Evolutionary conservation across 805 yeast genomes (phyloP).

Genomic region (Candida anglica): DNA sequence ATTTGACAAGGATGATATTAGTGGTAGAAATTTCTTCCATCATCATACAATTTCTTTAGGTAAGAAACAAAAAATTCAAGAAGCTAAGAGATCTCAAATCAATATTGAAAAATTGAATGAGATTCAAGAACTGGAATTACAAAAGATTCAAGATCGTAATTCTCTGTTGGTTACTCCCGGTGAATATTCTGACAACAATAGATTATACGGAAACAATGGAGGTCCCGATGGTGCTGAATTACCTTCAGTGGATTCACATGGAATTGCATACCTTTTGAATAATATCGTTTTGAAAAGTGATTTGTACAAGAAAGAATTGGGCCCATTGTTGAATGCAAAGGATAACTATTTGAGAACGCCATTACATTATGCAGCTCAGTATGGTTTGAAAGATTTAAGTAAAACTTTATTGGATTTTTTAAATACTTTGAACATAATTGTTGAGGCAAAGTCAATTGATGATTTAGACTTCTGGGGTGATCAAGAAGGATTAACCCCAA

Average conservation of each 20-base stretch:
- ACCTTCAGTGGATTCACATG: constrained; percentile 45
- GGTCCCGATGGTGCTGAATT: constrained; percentile 56
- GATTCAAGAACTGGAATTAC: constrained; percentile 3
- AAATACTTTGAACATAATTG: constrained; percentile 57
- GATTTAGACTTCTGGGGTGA: constrained; percentile 63
- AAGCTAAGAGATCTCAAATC: constrained; percentile 12
- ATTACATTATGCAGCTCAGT: constrained; percentile 84
- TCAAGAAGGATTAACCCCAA: constrained; percentile 73
- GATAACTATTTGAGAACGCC: constrained; percentile 84
- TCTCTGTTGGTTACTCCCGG: constrained; percentile 26
- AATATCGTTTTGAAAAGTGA: constrained; percentile 28
- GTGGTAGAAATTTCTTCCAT: constrained; percentile 82
- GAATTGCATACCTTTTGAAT: constrained; percentile 56
- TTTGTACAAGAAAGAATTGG: constrained; percentile 8
- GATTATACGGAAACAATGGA: constrained; percentile 21
- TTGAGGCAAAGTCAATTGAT: constrained; percentile 48
- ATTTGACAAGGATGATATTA: constrained; percentile 64
- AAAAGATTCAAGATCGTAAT: constrained; percentile 7
- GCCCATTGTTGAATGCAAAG: constrained; percentile 46
- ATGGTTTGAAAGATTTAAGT: constrained; percentile 68
- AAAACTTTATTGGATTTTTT: constrained; percentile 53
- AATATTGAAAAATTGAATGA: constrained; percentile 4
- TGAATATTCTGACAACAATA: constrained; percentile 21
- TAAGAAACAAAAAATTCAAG: constrained; percentile 44
- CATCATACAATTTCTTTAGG: constrained; percentile 79